Base-by-base conservation (phyloP, 495 filamentous ascomycete genomes). In the Aspergillus ellipticus region DNA sequence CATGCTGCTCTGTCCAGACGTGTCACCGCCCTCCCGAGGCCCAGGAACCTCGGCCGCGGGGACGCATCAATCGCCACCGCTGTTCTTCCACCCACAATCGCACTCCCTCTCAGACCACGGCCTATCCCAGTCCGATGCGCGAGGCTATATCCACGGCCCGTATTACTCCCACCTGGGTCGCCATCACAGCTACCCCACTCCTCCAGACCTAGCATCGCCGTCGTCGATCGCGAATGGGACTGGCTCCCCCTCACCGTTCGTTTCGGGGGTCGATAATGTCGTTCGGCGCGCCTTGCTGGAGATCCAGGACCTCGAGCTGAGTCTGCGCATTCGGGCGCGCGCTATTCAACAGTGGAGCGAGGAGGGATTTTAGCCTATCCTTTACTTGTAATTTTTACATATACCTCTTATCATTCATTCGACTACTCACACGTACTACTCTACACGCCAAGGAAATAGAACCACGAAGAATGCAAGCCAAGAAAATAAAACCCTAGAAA, bases 321-420 rank as follows among this genome's bases (percentile, higher is more conserved):
- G 41, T 19, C n/a, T 42, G 10, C 41, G 41, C 11, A 42, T 17
- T n/a, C 41, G 41, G 1, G 41, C 41, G 11, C 9, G 41, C 10
- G 41, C 41, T 16, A 42, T 42, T n/a, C 41, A 42, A n/a, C 41
- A 42, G 41, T 42, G 41, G 41, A 42, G 41, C 20, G 41, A 42
- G 41, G 41, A 42, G 41, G 41, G 41, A 20, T 42, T 42, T 7
- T 42, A 42, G 41, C 24, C 24, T 7, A 3, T 28, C 4, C 24
- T 28, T 28, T 7, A 28, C 7, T 28, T 28, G 4, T 28, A 4
- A 28, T 28, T 28, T 28, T 28, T 28, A 7, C 7, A 28, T 28
- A 28, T 28, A 28, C 3, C 24, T 7, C 24, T 28, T 28, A 28
- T 28, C 24, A n/a, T n/a, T n/a, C n/a, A n/a, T n/a, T n/a, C n/a